Evolutionary conservation across 2,329 filamentous ascomycete genomes (phyloP).

Genomic region (Metarhizium rileyi): DNA sequence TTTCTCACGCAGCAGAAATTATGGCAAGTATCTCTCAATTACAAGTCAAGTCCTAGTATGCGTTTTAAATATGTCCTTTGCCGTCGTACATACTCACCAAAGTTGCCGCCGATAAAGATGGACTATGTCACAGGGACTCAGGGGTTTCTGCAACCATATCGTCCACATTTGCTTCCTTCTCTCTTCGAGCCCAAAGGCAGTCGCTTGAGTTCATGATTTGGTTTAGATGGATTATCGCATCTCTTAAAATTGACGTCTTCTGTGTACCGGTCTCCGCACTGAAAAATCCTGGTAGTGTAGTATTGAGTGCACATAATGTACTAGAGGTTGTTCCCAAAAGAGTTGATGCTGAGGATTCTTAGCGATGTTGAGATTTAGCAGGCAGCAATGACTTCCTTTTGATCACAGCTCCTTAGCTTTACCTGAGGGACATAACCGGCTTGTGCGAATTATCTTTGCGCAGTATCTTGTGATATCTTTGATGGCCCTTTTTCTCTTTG

Average conservation of each 20-base stretch:
- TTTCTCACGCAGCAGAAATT: constrained; percentile 1
- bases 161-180: constrained; percentile 3
- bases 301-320: constrained; percentile 3
- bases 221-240: constrained; percentile 2
- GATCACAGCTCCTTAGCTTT: neutral
- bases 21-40: neutral
- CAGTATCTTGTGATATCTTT: too few relatives aligned
- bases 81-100: neutral
- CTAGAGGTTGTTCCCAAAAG: neutral
- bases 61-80: neutral
- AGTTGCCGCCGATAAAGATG: neutral
- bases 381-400: neutral
- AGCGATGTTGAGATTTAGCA: neutral
- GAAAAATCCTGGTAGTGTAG: constrained; percentile 1
- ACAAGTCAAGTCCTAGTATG: neutral
- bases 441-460: neutral
- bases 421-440: neutral
- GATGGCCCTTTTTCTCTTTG: too few relatives aligned
- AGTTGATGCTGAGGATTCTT: neutral
- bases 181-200: neutral
- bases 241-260: constrained; percentile 2
- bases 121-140: neutral
- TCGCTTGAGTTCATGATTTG: constrained; percentile 1
- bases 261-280: constrained; percentile 2
- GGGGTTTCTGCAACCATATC: constrained; percentile 1